phyloP scores from a whole-genome alignment of 2,329 filamentous ascomycete genomes.

The Colletotrichum eremochloae region DNA sequence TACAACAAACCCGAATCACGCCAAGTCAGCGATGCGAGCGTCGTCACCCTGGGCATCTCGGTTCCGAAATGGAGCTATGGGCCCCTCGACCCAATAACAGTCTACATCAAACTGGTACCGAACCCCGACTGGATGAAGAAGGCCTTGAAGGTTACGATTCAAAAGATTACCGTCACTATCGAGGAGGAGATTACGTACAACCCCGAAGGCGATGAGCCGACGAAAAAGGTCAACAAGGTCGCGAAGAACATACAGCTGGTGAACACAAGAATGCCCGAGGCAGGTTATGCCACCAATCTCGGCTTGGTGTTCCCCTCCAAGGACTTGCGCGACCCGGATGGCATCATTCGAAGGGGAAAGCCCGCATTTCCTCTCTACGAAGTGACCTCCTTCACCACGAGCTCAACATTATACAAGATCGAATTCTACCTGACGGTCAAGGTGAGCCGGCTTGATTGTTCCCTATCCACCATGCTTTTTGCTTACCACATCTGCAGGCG shows the following conservation, averaged over 20 bases:
- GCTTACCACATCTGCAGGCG: conserved; percentile 68
- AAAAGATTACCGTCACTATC: conserved; percentile 92
- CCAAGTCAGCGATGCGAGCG: conserved; percentile 86
- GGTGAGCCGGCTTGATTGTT: conserved; percentile 62
- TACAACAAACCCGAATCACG: conserved; percentile 96
- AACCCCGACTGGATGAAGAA: conserved; percentile 94
- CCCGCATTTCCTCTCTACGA: conserved; percentile 90
- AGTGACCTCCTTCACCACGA: conserved; percentile 92
- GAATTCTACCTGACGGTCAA: conserved; percentile 97
- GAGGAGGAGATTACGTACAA: conserved; percentile 99
- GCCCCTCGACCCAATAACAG: conserved; percentile 92
- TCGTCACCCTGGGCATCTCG: conserved; percentile 92
- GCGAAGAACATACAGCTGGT: conserved; percentile 87
- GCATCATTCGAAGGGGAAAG: conserved; percentile 87
- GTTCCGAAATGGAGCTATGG: conserved; percentile 97
- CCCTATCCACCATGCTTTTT: conserved; percentile 27
- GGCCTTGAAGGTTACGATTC: conserved; percentile 91
- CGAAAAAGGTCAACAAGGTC: conserved; percentile 88
- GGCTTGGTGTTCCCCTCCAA: conserved; percentile 92
- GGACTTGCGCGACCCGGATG: conserved; percentile 87
- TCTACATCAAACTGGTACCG: conserved; percentile 93
- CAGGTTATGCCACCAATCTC: conserved; percentile 92
- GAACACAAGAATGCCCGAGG: conserved; percentile 87
- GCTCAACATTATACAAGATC: conserved; percentile 95
- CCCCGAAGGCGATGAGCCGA: conserved; percentile 94